Evolutionary conservation across 2,329 filamentous ascomycete species (phyloP).

Genomic region (Kalmusia sp.): DNA sequence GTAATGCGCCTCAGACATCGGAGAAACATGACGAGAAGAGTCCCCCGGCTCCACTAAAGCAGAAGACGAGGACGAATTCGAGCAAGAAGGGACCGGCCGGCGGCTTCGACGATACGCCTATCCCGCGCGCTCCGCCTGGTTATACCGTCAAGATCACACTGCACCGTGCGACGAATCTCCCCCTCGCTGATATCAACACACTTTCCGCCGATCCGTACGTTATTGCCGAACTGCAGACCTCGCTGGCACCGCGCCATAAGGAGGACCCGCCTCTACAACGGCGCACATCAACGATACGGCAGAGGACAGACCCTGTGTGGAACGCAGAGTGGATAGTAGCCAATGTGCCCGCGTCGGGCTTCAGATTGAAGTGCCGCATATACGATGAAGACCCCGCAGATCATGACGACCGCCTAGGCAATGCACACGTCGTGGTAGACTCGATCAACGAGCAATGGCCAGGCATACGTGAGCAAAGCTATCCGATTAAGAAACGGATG

Average conservation of each 20-base stretch:
- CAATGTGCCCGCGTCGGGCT: slow-evolving; percentile 81
- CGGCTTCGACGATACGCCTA: slow-evolving; percentile 79
- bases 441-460: slow-evolving; percentile 70
- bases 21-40: slow-evolving; percentile 24
- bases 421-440: slow-evolving; percentile 74
- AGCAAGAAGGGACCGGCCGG: slow-evolving; percentile 66
- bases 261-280: slow-evolving; percentile 79
- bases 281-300: slow-evolving; percentile 78
- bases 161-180: slow-evolving; percentile 80
- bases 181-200: slow-evolving; percentile 78
- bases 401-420: slow-evolving; percentile 86
- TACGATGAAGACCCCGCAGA: slow-evolving; percentile 92
- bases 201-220: slow-evolving; percentile 86
- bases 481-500: slow-evolving; percentile 79
- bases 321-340: slow-evolving; percentile 86
- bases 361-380: slow-evolving; percentile 82
- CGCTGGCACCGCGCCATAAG: slow-evolving; percentile 78
- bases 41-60: slow-evolving; percentile 34
- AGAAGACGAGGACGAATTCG: slow-evolving; percentile 30
- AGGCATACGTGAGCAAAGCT: slow-evolving; percentile 70
- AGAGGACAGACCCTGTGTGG: slow-evolving; percentile 79
- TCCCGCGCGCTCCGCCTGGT: slow-evolving; percentile 76
- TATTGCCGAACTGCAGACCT: slow-evolving; percentile 74
- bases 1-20: slow-evolving; percentile 16
- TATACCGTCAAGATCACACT: slow-evolving; percentile 88